These are phyloP conservation scores for Xylaria sp. DNA, from an alignment of 2,329 filamentous ascomycete genomes.

Conservation along the genomic window DNA sequence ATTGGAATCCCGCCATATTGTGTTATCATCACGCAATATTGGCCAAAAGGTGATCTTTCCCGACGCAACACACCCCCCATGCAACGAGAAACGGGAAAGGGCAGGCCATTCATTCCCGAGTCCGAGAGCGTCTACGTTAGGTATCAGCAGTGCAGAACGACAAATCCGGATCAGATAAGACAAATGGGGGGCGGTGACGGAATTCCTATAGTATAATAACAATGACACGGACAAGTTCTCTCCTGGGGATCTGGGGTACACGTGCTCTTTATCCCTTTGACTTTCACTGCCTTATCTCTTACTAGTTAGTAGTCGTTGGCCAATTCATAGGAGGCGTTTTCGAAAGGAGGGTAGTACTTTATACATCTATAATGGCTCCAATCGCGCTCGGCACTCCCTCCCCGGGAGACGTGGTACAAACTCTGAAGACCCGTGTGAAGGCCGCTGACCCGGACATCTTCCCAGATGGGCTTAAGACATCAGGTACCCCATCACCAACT, in stretches of 20 bases:
- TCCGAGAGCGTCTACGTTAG: conserved; percentile 1
- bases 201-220: conserved; percentile 29
- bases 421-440: conserved; percentile 43
- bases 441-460: conserved; percentile 59
- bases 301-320: background rate
- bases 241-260: conserved; percentile 20
- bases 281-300: conserved; percentile 9
- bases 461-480: conserved; percentile 72
- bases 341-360: conserved; percentile 3
- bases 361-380: conserved; percentile 44
- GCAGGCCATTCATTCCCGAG: conserved; percentile 4
- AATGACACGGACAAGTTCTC: conserved; percentile 3
- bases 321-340: background rate
- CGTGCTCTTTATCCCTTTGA: conserved; percentile 21
- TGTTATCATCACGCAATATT: conserved; percentile 42
- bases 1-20: conserved; percentile 33
- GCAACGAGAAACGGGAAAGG: conserved; percentile 19
- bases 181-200: conserved; percentile 6
- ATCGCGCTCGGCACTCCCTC: conserved; percentile 43
- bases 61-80: background rate
- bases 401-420: conserved; percentile 40
- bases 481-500: conserved; percentile 41
- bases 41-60: conserved; percentile 22
- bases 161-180: conserved; percentile 29
- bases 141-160: conserved; percentile 1